A percentile compares a stretch with the other conserved stretches of the same genome.
Conservation (phyloP, 257 asterid species). For the Nicotiana otophora region DNA sequence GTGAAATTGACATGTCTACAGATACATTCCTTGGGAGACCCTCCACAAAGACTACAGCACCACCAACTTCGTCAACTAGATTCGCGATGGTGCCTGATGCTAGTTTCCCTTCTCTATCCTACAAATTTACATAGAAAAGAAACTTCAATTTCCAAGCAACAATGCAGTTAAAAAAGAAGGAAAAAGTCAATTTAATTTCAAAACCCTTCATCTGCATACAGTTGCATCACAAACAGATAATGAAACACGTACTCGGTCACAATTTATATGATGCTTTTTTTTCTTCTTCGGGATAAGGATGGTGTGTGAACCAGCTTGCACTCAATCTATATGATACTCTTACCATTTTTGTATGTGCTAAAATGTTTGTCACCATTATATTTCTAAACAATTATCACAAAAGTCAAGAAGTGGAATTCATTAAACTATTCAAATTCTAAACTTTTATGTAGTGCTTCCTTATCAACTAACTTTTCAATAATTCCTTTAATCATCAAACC, state of each 20-base stretch:
- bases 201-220: background rate
- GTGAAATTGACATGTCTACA: constrained; percentile 68
- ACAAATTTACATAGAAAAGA: background rate
- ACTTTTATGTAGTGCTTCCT: background rate
- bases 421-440: background rate
- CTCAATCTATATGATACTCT: background rate
- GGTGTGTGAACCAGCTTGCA: no score
- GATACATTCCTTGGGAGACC: constrained; percentile 58
- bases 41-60: constrained; percentile 46
- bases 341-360: background rate
- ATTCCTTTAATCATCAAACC: background rate
- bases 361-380: background rate
- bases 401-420: background rate
- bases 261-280: no score
- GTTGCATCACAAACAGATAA: background rate
- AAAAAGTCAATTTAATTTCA: background rate
- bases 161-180: background rate
- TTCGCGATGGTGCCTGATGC: constrained; percentile 58
- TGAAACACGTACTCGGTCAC: background rate
- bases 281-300: no score
- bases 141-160: background rate
- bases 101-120: constrained; percentile 61
- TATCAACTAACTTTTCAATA: background rate
- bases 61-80: constrained; percentile 63
- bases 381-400: background rate